phyloP scores from a whole-genome alignment of 2,329 filamentous ascomycete genomes.

The Fusarium equiseti region DNA sequence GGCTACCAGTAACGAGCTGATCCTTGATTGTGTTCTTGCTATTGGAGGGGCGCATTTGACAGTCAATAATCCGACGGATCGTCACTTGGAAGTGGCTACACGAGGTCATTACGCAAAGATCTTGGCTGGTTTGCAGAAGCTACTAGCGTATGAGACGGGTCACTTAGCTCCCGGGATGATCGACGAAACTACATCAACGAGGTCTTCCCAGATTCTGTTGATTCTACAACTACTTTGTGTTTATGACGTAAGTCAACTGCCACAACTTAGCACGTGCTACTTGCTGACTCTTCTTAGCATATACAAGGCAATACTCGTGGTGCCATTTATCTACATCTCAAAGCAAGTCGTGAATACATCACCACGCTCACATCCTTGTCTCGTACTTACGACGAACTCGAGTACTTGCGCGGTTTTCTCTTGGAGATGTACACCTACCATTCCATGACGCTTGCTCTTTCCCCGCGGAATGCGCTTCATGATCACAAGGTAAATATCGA shows the following conservation, averaged over 20 bases:
- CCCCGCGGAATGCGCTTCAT: neutral
- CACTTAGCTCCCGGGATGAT: neutral
- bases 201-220: neutral
- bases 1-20: neutral
- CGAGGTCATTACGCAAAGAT: slow-evolving; percentile 9
- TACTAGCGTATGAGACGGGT: neutral
- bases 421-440: slow-evolving; percentile 14
- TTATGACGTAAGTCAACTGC: slow-evolving; percentile 1
- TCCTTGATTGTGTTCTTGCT: slow-evolving; percentile 16
- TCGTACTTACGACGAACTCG: neutral
- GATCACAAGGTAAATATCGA: neutral
- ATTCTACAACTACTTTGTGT: slow-evolving; percentile 7
- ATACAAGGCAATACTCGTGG: neutral
- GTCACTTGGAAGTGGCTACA: slow-evolving; percentile 4
- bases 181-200: neutral
- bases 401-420: neutral
- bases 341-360: slow-evolving; percentile 5
- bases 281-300: neutral
- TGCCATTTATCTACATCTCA: slow-evolving; percentile 2
- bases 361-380: neutral
- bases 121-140: neutral
- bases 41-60: slow-evolving; percentile 15
- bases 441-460: slow-evolving; percentile 1
- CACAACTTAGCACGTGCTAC: accelerated
- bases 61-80: neutral